Conservation (phyloP, 2,329 filamentous ascomycete genomes). For the Microcera coccophila region DNA sequence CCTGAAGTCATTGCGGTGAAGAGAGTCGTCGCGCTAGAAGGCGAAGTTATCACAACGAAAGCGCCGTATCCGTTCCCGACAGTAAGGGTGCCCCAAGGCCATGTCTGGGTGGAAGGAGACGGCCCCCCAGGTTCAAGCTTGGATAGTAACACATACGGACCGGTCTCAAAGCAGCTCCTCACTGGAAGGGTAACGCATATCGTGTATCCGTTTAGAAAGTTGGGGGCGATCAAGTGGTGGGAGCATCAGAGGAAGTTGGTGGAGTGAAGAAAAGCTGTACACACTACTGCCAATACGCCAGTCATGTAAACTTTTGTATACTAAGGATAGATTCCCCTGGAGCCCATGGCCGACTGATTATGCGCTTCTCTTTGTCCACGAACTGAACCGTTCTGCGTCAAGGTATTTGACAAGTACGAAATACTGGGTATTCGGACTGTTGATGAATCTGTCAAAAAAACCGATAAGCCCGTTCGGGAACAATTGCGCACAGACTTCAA, state of each 20-base stretch:
- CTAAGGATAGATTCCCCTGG: too few species aligned
- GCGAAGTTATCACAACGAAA: constrained; percentile 69
- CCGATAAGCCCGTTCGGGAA: neutral
- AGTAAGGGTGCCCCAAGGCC: constrained; percentile 70
- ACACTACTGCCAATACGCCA: neutral
- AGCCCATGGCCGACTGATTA: too few species aligned
- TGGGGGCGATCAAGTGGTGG: constrained; percentile 56
- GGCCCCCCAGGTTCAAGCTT: constrained; percentile 64
- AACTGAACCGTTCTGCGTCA: too few species aligned
- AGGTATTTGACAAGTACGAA: too few species aligned
- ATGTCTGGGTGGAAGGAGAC: constrained; percentile 96
- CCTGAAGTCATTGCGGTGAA: constrained; percentile 73
- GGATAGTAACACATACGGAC: constrained; percentile 90
- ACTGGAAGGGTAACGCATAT: constrained; percentile 71
- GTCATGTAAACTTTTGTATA: neutral
- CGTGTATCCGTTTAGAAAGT: constrained; percentile 62
- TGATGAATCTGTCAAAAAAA: too few species aligned
- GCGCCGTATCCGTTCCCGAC: constrained; percentile 53
- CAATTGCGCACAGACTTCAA: neutral
- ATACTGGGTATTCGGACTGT: too few species aligned
- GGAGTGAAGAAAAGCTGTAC: neutral
- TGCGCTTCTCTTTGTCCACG: too few species aligned
- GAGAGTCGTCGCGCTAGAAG: constrained; percentile 74
- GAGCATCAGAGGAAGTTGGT: constrained; percentile 40
- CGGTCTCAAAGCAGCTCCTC: constrained; percentile 71